Percentiles rank a stretch among this genome's conserved stretches.
These are phyloP conservation scores for Nidularia pulvinata DNA, from an alignment of 768 basidiomycete species.

Conservation along the genomic window DNA sequence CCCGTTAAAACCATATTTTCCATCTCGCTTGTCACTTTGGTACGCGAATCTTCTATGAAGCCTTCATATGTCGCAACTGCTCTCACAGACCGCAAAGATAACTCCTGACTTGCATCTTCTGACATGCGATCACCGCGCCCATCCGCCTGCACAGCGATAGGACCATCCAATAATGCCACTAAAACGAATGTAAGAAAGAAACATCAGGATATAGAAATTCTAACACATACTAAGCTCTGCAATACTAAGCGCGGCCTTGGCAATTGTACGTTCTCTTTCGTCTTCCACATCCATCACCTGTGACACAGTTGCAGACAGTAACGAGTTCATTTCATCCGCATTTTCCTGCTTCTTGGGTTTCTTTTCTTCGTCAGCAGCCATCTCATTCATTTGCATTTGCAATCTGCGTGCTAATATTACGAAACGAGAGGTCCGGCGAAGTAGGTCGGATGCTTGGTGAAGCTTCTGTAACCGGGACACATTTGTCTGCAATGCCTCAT, in stretches of 20 bases:
- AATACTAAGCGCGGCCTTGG: slow-evolving; percentile 93
- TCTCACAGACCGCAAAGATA: slow-evolving; percentile 73
- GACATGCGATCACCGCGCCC: slow-evolving; percentile 6
- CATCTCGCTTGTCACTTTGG: slow-evolving; percentile 83
- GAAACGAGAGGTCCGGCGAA: slow-evolving; percentile 85
- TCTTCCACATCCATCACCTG: slow-evolving; percentile 53
- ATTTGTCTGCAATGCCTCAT: slow-evolving; percentile 68
- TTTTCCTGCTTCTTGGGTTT: slow-evolving; percentile 8
- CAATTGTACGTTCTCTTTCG: slow-evolving; percentile 84
- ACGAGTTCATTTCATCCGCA: slow-evolving; percentile 3
- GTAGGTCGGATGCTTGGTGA: slow-evolving; percentile 81
- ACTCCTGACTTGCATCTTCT: slow-evolving; percentile 16
- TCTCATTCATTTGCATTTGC: slow-evolving; percentile 81
- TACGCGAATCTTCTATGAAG: slow-evolving; percentile 70
- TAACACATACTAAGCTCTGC: slow-evolving; percentile 83
- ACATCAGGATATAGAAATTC: not conserved
- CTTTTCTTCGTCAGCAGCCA: slow-evolving; percentile 6
- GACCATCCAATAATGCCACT: slow-evolving; percentile 55
- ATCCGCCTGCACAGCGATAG: slow-evolving; percentile 7
- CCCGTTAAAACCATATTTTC: slow-evolving; percentile 87
- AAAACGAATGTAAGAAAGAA: slow-evolving; percentile 4
- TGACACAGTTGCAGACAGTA: slow-evolving; percentile 10
- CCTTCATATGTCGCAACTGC: slow-evolving; percentile 71
- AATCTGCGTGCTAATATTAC: slow-evolving; percentile 81
- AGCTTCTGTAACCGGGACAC: slow-evolving; percentile 77